Evolutionary conservation across 495 filamentous ascomycete genomes (phyloP), one percentile per base, ranked within the genome.

Genomic region (Lasiosphaeria miniovina): DNA sequence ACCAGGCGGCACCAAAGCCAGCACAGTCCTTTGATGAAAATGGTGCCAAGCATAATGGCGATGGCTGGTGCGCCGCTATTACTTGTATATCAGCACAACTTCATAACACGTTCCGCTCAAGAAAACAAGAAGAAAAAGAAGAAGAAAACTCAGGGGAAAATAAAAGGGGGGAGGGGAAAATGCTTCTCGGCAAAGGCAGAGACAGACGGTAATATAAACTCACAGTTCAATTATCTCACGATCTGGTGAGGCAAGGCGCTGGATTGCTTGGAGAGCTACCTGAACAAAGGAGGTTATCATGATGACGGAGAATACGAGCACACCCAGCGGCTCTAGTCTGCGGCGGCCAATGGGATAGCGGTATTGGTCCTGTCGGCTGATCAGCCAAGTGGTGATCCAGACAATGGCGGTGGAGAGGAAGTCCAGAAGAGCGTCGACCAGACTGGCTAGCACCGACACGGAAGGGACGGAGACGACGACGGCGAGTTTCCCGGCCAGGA

Each of bases 1-100:
- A 97, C 88, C 12, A 93, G 72, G 3, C 91, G 90, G 70, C 92
- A 96, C 88, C 89, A 97, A 34, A 96, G 68, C 89, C 90, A 97
- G 73, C 88, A 91, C n/a, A 82, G 55, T 32, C 85, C 79, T 68
- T 96, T 97, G 64, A 96, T 84, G 11, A 92, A 66, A 32, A 97
- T 87, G 0, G 93, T 97, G 34, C 80, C 75, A 6, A 86, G 79
- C 91, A 97, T 93, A 61, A 97, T 91, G 24, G 74, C 73, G 49
- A 95, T 88, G 3, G 91, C 86, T 0, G 90, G 82, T n/a, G 87
- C 65, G 0, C 85, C 80, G 17, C 75, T 77, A 38, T 32, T 7
- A 5, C 7, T 11, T 4, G 6, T 51, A 33, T 3, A 54, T 66
- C 54, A 68, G 69, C 35, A 35, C 36, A 32, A 24, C 24, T 24